These are phyloP conservation scores for Crataegus laevigata DNA, from an alignment of 306 rosid genomes.

Conservation along the genomic window DNA sequence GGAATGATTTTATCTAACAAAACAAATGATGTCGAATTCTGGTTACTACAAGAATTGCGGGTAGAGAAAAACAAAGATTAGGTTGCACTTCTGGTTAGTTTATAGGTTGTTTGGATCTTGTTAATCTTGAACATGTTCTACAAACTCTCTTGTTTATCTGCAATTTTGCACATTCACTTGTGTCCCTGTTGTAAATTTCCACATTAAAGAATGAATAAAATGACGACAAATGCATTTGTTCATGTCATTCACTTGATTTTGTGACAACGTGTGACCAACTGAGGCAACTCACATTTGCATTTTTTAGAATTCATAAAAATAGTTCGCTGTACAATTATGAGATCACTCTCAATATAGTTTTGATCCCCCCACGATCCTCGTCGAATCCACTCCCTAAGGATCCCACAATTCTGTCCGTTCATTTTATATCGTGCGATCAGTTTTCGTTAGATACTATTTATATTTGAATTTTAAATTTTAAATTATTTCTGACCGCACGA, in stretches of 20 bases:
- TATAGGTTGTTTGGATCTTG: background rate
- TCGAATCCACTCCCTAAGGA: no score
- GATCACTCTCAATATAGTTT: no score
- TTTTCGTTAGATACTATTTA: no score
- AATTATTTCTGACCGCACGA: no score
- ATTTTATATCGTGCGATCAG: no score
- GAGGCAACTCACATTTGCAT: background rate
- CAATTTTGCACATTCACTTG: background rate
- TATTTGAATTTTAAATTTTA: no score
- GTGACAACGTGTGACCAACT: rapidly evolving
- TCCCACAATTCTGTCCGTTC: no score
- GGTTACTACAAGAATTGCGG: background rate
- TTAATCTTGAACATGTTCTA: background rate
- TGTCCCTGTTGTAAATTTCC: background rate
- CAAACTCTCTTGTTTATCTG: background rate
- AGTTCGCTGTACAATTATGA: no score
- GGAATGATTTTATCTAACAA: background rate
- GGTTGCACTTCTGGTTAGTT: background rate
- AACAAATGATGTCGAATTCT: background rate
- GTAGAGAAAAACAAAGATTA: background rate
- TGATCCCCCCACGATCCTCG: no score
- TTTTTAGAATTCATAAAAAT: no score
- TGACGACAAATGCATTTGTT: background rate
- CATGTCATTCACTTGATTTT: no score
- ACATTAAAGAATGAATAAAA: background rate